Evolutionary conservation across 225 moss, liverwort and hornwort genomes (phyloP), one percentile per base, ranked within the genome.

Genomic region (Takakia lepidozioides): DNA sequence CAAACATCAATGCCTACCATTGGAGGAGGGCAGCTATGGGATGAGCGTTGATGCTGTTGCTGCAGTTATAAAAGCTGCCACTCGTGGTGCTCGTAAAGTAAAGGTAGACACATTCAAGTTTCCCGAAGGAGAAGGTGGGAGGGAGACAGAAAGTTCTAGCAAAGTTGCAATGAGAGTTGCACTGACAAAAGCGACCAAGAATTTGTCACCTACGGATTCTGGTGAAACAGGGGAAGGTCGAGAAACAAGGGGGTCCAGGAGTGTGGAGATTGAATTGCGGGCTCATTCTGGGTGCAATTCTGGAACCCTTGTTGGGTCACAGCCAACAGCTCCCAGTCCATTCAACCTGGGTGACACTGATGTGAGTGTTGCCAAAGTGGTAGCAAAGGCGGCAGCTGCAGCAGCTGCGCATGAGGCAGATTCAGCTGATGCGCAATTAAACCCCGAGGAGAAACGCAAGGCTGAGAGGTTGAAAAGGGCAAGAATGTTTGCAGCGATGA

Each of bases 401-500:
- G 59, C 58, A 27, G 63, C 49, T 17, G 32, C 29, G 22, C 67
- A 59, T 39, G 62, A 73, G 29, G 45, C 56, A 35, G 54, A 67
- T 27, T 59, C 44, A 14, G 15, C 44, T 1, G 68, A 64, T 51
- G 32, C 68, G 50, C 44, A 48, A 29, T 65, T 75, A 23, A 43
- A 68, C 26, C 46, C 70, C 39, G 29, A 43, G 9, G 75, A 61
- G n/a, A 70, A 52, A 49, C 61, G 61, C 1, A 70, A 55, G 58
- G 75, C 75, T 21, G 75, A 75, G 40, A 65, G 75, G 46, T 23
- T 75, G 49, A 75, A 63, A 15, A 75, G 32, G 32, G 75, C 75
- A 25, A 75, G 70, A 47, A 60, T 75, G 15, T 75, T 75, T 26
- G 66, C 70, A 22, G 75, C 75, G 27, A 70, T 75, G 75, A 65